Conservation (phyloP, 2,329 filamentous ascomycete genomes). For the Aspergillus viridinutans region DNA sequence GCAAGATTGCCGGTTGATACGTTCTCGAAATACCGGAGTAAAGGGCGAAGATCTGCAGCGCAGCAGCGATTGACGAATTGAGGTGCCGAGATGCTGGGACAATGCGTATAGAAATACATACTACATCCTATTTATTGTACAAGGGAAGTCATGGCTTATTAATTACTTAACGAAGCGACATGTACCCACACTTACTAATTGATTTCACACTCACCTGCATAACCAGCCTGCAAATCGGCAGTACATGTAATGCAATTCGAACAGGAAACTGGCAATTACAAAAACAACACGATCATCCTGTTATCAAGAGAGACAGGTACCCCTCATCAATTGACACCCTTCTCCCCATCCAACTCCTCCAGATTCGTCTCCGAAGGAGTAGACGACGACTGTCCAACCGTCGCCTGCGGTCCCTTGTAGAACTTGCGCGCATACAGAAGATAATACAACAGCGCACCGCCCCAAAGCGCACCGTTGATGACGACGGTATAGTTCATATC, state of each 20-base stretch:
- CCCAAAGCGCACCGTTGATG: slow-evolving; percentile 56
- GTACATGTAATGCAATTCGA: too few species aligned
- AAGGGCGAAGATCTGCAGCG: background rate
- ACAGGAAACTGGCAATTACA: background rate
- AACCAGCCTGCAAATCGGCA: background rate
- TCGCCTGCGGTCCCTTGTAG: slow-evolving; percentile 58
- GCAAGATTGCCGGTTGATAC: slow-evolving; percentile 41
- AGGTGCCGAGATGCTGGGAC: too few species aligned
- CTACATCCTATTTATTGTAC: too few species aligned
- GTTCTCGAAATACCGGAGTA: slow-evolving; percentile 43
- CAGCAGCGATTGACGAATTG: too few species aligned
- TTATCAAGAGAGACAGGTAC: too few species aligned
- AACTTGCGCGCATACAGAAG: slow-evolving; percentile 55
- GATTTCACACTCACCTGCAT: background rate
- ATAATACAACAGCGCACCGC: slow-evolving; percentile 53
- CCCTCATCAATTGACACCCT: background rate
- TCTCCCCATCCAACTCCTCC: background rate
- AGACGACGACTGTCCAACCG: slow-evolving; percentile 37
- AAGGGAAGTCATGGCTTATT: too few species aligned
- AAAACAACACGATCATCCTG: background rate
- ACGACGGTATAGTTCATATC: slow-evolving; percentile 61
- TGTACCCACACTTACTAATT: background rate
- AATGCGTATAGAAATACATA: too few species aligned
- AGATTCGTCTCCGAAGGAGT: slow-evolving; percentile 7
- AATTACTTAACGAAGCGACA: background rate